phyloP scores from a whole-genome alignment of 2,329 filamentous ascomycete genomes.

The Seiridium unicorne region DNA sequence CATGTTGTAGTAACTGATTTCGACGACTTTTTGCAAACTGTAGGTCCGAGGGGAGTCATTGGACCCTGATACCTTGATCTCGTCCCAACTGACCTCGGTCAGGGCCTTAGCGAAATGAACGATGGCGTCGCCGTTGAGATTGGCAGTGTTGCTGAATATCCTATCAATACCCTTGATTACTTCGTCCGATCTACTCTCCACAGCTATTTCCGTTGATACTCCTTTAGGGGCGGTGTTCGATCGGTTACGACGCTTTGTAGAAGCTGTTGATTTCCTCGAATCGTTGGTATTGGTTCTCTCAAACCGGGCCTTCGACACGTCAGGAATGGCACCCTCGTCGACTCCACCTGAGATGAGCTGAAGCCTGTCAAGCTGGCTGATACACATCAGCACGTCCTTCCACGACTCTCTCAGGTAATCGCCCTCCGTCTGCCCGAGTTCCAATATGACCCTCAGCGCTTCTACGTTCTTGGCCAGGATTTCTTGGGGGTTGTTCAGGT shows the following conservation, averaged over 20 bases:
- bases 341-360: slow-evolving; percentile 94
- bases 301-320: slow-evolving; percentile 80
- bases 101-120: slow-evolving; percentile 91
- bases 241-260: slow-evolving; percentile 48
- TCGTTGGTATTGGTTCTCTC: slow-evolving; percentile 52
- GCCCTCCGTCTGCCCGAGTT: slow-evolving; percentile 89
- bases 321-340: slow-evolving; percentile 87
- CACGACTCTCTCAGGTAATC: slow-evolving; percentile 87
- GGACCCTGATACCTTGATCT: slow-evolving; percentile 94
- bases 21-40: slow-evolving; percentile 95
- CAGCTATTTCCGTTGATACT: slow-evolving; percentile 76
- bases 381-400: slow-evolving; percentile 92
- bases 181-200: slow-evolving; percentile 89
- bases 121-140: slow-evolving; percentile 89
- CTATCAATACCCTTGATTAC: slow-evolving; percentile 90
- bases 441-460: slow-evolving; percentile 85
- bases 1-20: slow-evolving; percentile 99
- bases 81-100: slow-evolving; percentile 97
- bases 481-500: slow-evolving; percentile 91
- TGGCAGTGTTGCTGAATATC: slow-evolving; percentile 95
- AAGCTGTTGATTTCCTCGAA: slow-evolving; percentile 67
- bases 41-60: slow-evolving; percentile 96
- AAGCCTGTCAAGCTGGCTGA: slow-evolving; percentile 92
- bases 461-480: slow-evolving; percentile 97
- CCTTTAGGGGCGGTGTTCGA: slow-evolving; percentile 61